These are phyloP conservation scores for Pyrenophora tritici-repentis DNA, from an alignment of 2,329 filamentous ascomycete genomes.

Conservation along the genomic window DNA sequence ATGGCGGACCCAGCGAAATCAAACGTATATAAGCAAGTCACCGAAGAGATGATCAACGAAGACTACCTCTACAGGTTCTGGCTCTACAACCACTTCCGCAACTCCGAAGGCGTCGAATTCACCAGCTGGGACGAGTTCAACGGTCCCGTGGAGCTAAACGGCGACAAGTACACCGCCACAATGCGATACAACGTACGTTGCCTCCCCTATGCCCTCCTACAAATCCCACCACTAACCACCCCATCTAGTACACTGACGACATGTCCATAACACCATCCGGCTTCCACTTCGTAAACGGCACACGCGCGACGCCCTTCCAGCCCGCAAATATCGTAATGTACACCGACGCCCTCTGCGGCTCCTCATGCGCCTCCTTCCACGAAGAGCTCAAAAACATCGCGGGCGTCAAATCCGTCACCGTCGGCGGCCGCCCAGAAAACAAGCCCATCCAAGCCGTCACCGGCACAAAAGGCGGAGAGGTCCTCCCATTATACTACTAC, in stretches of 20 bases:
- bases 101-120: slow-evolving; percentile 43
- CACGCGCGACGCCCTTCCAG: slow-evolving; percentile 41
- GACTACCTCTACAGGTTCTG: slow-evolving; percentile 24
- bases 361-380: slow-evolving; percentile 62
- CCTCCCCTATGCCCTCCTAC: slow-evolving; percentile 1
- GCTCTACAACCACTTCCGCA: slow-evolving; percentile 30
- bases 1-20: slow-evolving; percentile 16
- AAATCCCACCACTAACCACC: slow-evolving; percentile 5
- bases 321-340: slow-evolving; percentile 49
- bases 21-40: slow-evolving; percentile 6
- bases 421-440: slow-evolving; percentile 62
- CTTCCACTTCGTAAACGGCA: slow-evolving; percentile 26
- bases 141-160: slow-evolving; percentile 43
- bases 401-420: slow-evolving; percentile 59
- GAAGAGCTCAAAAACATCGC: slow-evolving; percentile 58
- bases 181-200: slow-evolving; percentile 38
- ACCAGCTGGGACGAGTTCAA: slow-evolving; percentile 52
- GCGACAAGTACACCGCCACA: slow-evolving; percentile 47
- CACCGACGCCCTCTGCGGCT: slow-evolving; percentile 62
- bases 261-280: slow-evolving; percentile 19
- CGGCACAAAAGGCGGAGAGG: slow-evolving; percentile 61
- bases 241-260: slow-evolving; percentile 21
- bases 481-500: slow-evolving; percentile 26
- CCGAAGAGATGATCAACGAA: slow-evolving; percentile 14
- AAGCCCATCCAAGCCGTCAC: slow-evolving; percentile 65